Conservation (phyloP, 176 grass and related monocot genomes). For the Carex littledalei region DNA sequence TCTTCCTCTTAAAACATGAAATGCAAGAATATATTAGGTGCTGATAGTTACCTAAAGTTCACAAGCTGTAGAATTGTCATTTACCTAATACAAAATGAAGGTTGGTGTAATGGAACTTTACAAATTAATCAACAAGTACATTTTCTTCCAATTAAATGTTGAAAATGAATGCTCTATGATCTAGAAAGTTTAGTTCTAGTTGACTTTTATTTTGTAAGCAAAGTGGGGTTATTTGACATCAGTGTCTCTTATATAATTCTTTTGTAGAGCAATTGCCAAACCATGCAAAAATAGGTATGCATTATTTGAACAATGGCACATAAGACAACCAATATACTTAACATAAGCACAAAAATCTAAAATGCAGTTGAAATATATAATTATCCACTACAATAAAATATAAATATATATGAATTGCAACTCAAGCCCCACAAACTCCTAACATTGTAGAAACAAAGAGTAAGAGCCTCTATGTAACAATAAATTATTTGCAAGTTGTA, state of each 20-base stretch:
- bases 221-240: conserved; percentile 17
- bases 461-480: not conserved
- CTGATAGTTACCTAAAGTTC: conserved; percentile 6
- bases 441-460: not conserved
- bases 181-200: conserved; percentile 5
- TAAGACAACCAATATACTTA: not conserved
- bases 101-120: conserved; percentile 25
- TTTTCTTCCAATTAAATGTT: conserved; percentile 18
- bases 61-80: not conserved
- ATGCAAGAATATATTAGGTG: conserved; percentile 3
- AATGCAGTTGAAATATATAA: conserved; percentile 3
- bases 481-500: conserved; percentile 13
- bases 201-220: conserved; percentile 19
- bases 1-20: not conserved
- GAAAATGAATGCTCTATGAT: conserved; percentile 11
- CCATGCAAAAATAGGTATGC: not conserved
- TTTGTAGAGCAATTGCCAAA: not conserved
- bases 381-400: not conserved
- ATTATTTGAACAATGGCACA: not conserved
- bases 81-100: not conserved
- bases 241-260: not conserved
- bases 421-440: conserved; percentile 2
- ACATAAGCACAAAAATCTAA: not conserved
- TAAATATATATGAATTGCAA: not conserved
- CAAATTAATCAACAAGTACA: conserved; percentile 7